Percentiles rank a stretch among this genome's conserved stretches.
Evolutionary conservation across 1,284 basidiomycete species (phyloP).

Genomic region (Cryptococcus floricola): DNA sequence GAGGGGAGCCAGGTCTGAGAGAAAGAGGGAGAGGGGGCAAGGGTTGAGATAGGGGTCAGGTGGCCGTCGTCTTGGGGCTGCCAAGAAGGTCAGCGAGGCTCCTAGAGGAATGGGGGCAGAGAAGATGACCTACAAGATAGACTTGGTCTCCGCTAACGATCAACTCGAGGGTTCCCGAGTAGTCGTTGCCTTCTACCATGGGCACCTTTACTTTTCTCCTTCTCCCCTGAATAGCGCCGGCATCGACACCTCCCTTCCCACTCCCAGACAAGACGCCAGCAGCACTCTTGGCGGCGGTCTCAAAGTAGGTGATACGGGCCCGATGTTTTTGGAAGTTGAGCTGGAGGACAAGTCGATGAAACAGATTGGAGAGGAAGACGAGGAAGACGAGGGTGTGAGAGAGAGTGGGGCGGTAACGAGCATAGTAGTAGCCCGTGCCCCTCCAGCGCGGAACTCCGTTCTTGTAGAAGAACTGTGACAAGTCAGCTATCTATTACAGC

Average conservation of each 20-base stretch:
- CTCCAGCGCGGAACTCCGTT: constrained; percentile 50
- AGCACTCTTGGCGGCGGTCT: constrained; percentile 59
- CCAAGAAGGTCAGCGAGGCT: constrained; percentile 5
- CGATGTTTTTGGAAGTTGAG: constrained; percentile 73
- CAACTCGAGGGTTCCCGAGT: constrained; percentile 39
- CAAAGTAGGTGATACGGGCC: constrained; percentile 63
- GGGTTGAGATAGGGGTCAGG: constrained; percentile 35
- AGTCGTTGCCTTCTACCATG: constrained; percentile 40
- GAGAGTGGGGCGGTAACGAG: constrained; percentile 84
- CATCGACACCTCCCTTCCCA: constrained; percentile 6
- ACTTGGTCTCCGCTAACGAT: constrained; percentile 45
- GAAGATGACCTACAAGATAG: constrained; percentile 36
- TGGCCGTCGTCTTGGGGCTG: constrained; percentile 45
- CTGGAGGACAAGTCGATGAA: constrained; percentile 74
- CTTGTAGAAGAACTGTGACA: constrained; percentile 47
- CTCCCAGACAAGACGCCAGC: constrained; percentile 62
- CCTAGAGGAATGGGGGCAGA: neutral
- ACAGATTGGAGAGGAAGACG: constrained; percentile 62
- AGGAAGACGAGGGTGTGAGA: constrained; percentile 73
- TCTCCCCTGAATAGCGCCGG: constrained; percentile 10
- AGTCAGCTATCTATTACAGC: neutral
- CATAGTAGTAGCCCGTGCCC: constrained; percentile 73
- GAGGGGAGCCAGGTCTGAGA: constrained; percentile 41
- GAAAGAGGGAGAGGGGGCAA: constrained; percentile 33
- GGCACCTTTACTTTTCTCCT: constrained; percentile 47